A percentile compares a stretch with the other conserved stretches of the same genome.
phyloP scores from a whole-genome alignment of 768 basidiomycete genomes.

The Lentinula aciculospora region DNA sequence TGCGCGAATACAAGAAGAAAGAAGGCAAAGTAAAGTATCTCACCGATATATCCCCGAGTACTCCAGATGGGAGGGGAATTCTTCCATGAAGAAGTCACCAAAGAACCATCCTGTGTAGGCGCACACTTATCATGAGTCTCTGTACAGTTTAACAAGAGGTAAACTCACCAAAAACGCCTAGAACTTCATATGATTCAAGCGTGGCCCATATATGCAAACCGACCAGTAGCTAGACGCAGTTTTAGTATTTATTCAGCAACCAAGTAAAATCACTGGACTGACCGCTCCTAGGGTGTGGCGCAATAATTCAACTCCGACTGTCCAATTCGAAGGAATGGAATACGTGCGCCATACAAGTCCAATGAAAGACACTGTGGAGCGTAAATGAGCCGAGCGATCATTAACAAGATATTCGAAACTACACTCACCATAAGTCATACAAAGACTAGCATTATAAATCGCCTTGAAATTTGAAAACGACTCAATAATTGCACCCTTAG shows the following conservation, averaged over 20 bases:
- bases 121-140: neutral
- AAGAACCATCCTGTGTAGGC: conserved; percentile 85
- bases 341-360: conserved; percentile 91
- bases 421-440: conserved; percentile 84
- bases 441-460: conserved; percentile 87
- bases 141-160: neutral
- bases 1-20: no score
- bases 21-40: conserved; percentile 1
- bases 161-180: conserved; percentile 81
- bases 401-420: neutral
- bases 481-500: conserved; percentile 79
- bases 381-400: conserved; percentile 5
- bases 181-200: conserved; percentile 83
- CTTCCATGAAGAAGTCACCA: conserved; percentile 94
- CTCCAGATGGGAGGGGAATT: conserved; percentile 83
- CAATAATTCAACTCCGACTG: conserved; percentile 79
- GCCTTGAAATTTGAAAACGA: conserved; percentile 95
- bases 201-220: conserved; percentile 90
- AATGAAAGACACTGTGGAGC: conserved; percentile 65
- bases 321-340: conserved; percentile 76
- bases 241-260: neutral
- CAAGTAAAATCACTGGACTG: conserved; percentile 27
- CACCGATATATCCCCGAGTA: conserved; percentile 97
- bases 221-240: conserved; percentile 57
- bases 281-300: conserved; percentile 87